These are phyloP conservation scores for Backusella liffmaniae DNA, from an alignment of 192 early-diverging fungal genomes.

Conservation along the genomic window DNA sequence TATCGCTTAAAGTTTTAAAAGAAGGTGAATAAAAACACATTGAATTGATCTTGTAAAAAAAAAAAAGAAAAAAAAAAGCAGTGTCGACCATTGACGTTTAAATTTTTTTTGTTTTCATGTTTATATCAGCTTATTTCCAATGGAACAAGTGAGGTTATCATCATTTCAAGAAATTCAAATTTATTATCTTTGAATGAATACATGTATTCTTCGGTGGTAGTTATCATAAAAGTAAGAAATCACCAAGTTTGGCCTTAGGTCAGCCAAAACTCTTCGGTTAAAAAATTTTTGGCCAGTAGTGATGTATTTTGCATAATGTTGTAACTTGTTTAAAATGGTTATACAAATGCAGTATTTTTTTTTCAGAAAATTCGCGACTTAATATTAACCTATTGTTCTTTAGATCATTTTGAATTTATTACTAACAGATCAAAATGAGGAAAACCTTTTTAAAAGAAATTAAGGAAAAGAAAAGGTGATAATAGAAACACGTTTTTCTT, in stretches of 20 bases:
- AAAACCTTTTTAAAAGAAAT: neutral
- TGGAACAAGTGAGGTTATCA: neutral
- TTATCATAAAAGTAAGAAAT: neutral
- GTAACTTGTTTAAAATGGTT: neutral
- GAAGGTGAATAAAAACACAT: neutral
- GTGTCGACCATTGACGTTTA: too few species aligned
- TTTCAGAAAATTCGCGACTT: neutral
- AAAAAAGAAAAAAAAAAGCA: neutral
- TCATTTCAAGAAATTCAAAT: neutral
- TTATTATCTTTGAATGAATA: neutral
- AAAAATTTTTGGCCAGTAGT: neutral
- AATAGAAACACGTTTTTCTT: slow-evolving; percentile 1
- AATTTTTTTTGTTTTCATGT: too few species aligned
- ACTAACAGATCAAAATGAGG: too few species aligned
- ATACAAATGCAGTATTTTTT: neutral
- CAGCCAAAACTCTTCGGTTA: neutral
- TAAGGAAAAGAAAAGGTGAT: neutral
- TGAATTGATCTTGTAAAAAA: neutral
- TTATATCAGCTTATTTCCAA: neutral
- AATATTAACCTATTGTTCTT: neutral
- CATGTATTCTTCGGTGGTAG: neutral
- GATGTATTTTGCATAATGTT: neutral
- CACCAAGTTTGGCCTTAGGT: neutral
- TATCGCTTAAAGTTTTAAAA: neutral
- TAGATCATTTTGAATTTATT: neutral